These are phyloP conservation scores for Cercospora canescens DNA, from an alignment of 2,329 filamentous ascomycete species.

Conservation along the genomic window DNA sequence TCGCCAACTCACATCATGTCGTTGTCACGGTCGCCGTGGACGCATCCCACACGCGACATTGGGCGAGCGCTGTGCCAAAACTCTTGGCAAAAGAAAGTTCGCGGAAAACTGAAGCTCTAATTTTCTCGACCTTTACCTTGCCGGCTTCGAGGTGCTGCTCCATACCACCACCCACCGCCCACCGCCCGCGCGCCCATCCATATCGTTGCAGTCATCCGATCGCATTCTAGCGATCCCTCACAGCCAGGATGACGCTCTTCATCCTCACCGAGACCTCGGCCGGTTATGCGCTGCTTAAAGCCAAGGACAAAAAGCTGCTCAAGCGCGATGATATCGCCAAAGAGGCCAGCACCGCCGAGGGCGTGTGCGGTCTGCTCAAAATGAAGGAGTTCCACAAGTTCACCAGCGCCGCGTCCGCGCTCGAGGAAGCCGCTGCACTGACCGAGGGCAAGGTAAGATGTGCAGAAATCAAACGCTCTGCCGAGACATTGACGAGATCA, in stretches of 20 bases:
- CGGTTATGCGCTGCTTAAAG: slow-evolving; percentile 97
- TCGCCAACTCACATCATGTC: slow-evolving; percentile 4
- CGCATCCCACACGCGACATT: not conserved
- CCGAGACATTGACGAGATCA: slow-evolving; percentile 16
- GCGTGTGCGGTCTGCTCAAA: slow-evolving; percentile 86
- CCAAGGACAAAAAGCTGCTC: slow-evolving; percentile 96
- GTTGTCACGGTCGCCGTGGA: not conserved
- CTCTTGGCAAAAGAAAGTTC: slow-evolving; percentile 8
- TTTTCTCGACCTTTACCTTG: not conserved
- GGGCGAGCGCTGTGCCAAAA: not conserved
- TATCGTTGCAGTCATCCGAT: slow-evolving; percentile 11
- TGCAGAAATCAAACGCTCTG: not conserved
- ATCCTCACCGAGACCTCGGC: slow-evolving; percentile 93
- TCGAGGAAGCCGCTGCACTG: slow-evolving; percentile 85
- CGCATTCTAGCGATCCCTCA: slow-evolving; percentile 17
- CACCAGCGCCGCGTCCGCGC: slow-evolving; percentile 83
- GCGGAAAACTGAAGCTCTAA: slow-evolving; percentile 3
- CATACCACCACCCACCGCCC: not conserved
- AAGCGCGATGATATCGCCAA: slow-evolving; percentile 78
- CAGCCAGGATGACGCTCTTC: slow-evolving; percentile 58
- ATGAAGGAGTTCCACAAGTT: slow-evolving; percentile 98
- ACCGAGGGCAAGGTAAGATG: slow-evolving; percentile 74
- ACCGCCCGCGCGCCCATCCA: slow-evolving; percentile 7
- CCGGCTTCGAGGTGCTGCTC: not conserved
- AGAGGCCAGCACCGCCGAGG: slow-evolving; percentile 77